A percentile compares a stretch with the other conserved stretches of the same genome.
phyloP scores from a whole-genome alignment of 768 basidiomycete genomes.

The Boletus rufocinnamomeus region DNA sequence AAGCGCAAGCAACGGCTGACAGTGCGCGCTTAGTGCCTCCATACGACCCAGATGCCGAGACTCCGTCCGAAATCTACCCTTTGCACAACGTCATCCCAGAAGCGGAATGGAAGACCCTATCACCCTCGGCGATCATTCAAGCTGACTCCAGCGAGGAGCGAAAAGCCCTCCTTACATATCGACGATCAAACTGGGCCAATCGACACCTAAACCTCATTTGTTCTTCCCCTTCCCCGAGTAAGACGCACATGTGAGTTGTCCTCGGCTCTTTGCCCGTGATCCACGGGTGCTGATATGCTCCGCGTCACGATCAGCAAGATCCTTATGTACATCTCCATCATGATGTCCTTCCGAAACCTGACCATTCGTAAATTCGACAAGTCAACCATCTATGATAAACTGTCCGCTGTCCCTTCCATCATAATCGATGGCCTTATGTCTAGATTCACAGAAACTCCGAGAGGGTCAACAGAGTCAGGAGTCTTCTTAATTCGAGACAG shows the following conservation, averaged over 20 bases:
- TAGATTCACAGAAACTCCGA: constrained; percentile 76
- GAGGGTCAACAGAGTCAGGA: constrained; percentile 65
- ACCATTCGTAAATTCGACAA: constrained; percentile 46
- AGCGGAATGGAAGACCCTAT: constrained; percentile 75
- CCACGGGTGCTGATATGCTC: constrained; percentile 1
- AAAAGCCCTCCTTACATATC: constrained; percentile 58
- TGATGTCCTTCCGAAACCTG: constrained; percentile 67
- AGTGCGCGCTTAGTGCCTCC: constrained; percentile 74
- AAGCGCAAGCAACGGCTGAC: constrained; percentile 64
- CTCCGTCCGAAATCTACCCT: constrained; percentile 73
- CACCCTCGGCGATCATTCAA: constrained; percentile 53
- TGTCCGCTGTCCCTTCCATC: constrained; percentile 58
- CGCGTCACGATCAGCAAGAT: constrained; percentile 55
- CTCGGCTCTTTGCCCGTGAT: neutral
- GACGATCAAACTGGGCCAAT: constrained; percentile 69
- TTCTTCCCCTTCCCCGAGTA: constrained; percentile 51
- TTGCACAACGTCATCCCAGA: constrained; percentile 78
- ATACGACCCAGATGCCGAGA: constrained; percentile 63
- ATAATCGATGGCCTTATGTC: constrained; percentile 74
- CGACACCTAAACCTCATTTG: constrained; percentile 52
- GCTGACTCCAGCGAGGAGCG: constrained; percentile 52
- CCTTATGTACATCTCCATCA: constrained; percentile 77
- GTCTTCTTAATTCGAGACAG: neutral
- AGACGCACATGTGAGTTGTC: constrained; percentile 57
- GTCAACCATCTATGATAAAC: constrained; percentile 53